These are phyloP conservation scores for Trichoderma atroviride DNA, from an alignment of 2,329 filamentous ascomycete species.

Conservation along the genomic window DNA sequence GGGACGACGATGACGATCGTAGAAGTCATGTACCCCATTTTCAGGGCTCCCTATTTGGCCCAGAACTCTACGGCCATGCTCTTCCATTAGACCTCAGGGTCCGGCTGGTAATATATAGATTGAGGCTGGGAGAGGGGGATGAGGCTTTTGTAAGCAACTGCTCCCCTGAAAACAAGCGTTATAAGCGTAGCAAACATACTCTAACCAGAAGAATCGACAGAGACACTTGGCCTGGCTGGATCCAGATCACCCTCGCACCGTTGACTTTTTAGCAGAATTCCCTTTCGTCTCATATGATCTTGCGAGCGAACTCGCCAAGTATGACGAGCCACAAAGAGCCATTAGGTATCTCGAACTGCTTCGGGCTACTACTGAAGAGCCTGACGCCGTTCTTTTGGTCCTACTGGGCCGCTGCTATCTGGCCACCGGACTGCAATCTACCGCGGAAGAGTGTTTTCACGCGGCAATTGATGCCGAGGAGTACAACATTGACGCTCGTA, in stretches of 20 bases:
- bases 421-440: slow-evolving; percentile 61
- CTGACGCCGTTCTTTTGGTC: slow-evolving; percentile 56
- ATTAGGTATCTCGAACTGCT: slow-evolving; percentile 61
- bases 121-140: slow-evolving; percentile 66
- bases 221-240: slow-evolving; percentile 71
- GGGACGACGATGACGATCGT: slow-evolving; percentile 74
- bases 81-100: slow-evolving; percentile 81
- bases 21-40: slow-evolving; percentile 66
- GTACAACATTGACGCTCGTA: slow-evolving; percentile 73
- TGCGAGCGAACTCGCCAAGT: slow-evolving; percentile 48
- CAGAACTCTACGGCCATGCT: slow-evolving; percentile 67
- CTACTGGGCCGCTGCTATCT: slow-evolving; percentile 71
- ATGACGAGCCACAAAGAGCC: slow-evolving; percentile 43
- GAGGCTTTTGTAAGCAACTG: slow-evolving; percentile 70
- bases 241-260: slow-evolving; percentile 55
- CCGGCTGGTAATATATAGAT: slow-evolving; percentile 81
- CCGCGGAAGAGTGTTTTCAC: slow-evolving; percentile 78
- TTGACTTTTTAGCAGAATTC: slow-evolving; percentile 62
- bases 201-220: slow-evolving; percentile 41
- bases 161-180: background rate
- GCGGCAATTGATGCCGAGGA: slow-evolving; percentile 72
- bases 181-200: background rate
- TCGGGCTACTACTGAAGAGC: slow-evolving; percentile 49
- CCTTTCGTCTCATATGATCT: slow-evolving; percentile 78
- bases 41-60: slow-evolving; percentile 53